Conservation (phyloP, 495 filamentous ascomycete species). For the Immersiella caudata region DNA sequence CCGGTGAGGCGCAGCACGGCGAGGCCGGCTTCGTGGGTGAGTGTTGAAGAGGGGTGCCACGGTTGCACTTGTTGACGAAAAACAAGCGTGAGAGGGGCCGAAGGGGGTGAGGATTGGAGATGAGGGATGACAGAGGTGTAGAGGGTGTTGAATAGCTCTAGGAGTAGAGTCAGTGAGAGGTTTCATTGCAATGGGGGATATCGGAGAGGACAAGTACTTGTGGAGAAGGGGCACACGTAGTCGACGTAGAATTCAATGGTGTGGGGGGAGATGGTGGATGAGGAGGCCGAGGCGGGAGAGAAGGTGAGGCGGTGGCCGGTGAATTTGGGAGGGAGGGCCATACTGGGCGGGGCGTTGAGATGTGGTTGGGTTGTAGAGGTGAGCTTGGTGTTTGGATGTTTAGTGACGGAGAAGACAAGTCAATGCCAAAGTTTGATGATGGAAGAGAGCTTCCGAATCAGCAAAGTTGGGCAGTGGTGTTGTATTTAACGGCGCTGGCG, state of each 20-base stretch:
- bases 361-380: neutral
- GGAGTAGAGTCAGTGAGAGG: neutral
- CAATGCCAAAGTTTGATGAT: neutral
- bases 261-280: conserved; percentile 53
- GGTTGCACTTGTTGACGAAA: conserved; percentile 93
- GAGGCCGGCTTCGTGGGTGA: conserved; percentile 82
- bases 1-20: conserved; percentile 72
- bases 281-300: conserved; percentile 26
- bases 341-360: conserved; percentile 37
- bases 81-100: conserved; percentile 66
- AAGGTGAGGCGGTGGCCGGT: conserved; percentile 65
- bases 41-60: conserved; percentile 90
- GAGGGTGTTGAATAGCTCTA: conserved; percentile 64
- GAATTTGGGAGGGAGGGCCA: conserved; percentile 81
- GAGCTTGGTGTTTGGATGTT: neutral
- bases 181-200: conserved; percentile 49
- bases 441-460: neutral
- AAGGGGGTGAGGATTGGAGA: conserved; percentile 49
- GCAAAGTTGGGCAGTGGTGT: neutral
- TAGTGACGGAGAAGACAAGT: neutral
- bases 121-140: conserved; percentile 58
- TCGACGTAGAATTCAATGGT: conserved; percentile 83
- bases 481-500: neutral
- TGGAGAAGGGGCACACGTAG: conserved; percentile 76
- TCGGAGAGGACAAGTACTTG: conserved; percentile 31